A percentile compares a stretch with the other conserved stretches of the same genome.
These are phyloP conservation scores for Cylindricascospora bacillispora DNA, from an alignment of 1,139 yeast genomes.

Conservation along the genomic window DNA sequence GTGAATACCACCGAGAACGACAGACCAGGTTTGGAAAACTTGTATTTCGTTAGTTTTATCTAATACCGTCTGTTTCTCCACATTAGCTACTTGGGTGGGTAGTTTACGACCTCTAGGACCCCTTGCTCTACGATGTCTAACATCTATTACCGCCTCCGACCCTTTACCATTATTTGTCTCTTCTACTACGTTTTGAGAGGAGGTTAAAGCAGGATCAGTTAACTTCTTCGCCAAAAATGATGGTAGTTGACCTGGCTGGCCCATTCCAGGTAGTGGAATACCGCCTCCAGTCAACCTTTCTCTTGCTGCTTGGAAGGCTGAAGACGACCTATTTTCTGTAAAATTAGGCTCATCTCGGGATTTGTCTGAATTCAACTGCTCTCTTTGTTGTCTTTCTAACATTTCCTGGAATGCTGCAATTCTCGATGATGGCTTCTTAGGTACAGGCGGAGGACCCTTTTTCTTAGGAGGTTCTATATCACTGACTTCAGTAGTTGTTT, in stretches of 20 bases:
- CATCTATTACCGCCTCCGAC: conserved; percentile 19
- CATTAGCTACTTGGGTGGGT: conserved; percentile 43
- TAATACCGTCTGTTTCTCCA: conserved; percentile 29
- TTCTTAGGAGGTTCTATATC: too few relatives aligned
- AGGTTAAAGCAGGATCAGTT: conserved; percentile 5
- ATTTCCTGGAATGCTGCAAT: conserved; percentile 73
- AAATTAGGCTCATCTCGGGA: conserved; percentile 12
- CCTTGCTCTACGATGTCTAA: conserved; percentile 42
- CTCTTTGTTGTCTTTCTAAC: conserved; percentile 36
- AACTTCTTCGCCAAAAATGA: conserved; percentile 16
- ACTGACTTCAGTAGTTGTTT: conserved; percentile 4
- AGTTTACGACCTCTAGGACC: conserved; percentile 74
- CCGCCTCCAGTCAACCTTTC: conserved; percentile 31
- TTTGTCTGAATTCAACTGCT: conserved; percentile 13
- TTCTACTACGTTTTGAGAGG: conserved; percentile 1
- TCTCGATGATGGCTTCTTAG: conserved; percentile 62
- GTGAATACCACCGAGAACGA: conserved; percentile 3
- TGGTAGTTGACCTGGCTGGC: conserved; percentile 26
- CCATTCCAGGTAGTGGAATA: conserved; percentile 59
- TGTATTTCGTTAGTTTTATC: conserved; percentile 2
- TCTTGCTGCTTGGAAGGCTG: conserved; percentile 36
- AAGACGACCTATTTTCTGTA: conserved; percentile 26
- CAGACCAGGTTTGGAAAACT: conserved; percentile 13
- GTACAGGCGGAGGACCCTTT: conserved; percentile 47
- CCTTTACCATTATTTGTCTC: conserved; percentile 5